These are phyloP conservation scores for Leccinum rimulosum DNA, from an alignment of 768 basidiomycete genomes.

Conservation along the genomic window DNA sequence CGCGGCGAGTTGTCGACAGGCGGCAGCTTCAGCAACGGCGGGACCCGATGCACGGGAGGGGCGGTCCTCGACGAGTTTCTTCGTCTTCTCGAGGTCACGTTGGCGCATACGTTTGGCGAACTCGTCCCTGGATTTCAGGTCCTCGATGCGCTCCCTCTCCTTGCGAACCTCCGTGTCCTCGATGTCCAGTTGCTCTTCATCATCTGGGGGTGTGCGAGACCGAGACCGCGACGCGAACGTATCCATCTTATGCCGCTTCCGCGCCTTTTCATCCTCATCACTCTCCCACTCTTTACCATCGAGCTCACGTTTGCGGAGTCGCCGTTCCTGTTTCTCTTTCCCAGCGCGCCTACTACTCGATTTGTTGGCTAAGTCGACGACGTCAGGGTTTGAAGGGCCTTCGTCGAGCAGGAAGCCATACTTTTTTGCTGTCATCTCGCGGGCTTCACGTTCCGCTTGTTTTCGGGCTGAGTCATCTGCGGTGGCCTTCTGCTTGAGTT, in stretches of 20 bases:
- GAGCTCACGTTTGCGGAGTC: conserved; percentile 76
- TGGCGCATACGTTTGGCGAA: conserved; percentile 86
- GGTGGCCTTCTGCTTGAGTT: conserved; percentile 53
- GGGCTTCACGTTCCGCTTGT: conserved; percentile 75
- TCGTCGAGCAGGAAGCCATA: conserved; percentile 88
- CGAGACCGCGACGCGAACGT: conserved; percentile 26
- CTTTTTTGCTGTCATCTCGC: conserved; percentile 63
- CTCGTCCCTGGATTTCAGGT: conserved; percentile 85
- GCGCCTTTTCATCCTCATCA: conserved; percentile 77
- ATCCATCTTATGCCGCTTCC: conserved; percentile 62
- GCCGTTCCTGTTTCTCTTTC: conserved; percentile 58
- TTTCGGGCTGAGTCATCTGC: conserved; percentile 46
- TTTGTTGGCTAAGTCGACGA: conserved; percentile 37
- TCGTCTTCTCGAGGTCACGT: conserved; percentile 81
- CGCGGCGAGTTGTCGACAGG: conserved; percentile 77
- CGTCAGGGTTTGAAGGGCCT: conserved; percentile 52
- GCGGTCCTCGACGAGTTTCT: conserved; percentile 91
- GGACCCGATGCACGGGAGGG: conserved; percentile 68
- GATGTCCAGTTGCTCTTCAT: conserved; percentile 46
- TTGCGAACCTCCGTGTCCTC: conserved; percentile 72
- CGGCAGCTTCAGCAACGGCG: conserved; percentile 79
- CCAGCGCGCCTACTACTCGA: conserved; percentile 20
- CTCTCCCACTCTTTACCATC: conserved; percentile 87
- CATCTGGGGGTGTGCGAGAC: conserved; percentile 28
- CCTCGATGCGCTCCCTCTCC: conserved; percentile 75